Evolutionary conservation across 2,329 filamentous ascomycete species (phyloP), one percentile per base, ranked within the genome.

Genomic region (Bipolaris sorokiniana): DNA sequence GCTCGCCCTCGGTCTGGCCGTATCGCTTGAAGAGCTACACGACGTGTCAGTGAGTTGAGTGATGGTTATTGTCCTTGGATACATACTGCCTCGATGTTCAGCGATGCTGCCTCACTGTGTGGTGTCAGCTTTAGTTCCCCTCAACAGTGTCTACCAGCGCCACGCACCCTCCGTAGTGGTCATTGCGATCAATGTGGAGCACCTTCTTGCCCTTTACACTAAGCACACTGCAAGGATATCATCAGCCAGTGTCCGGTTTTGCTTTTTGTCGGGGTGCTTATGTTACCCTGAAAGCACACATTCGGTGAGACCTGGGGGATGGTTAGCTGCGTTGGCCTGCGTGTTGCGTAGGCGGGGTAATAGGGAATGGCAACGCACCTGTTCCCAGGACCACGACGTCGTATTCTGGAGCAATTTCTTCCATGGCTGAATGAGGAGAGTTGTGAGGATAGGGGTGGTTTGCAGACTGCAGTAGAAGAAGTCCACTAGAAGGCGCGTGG

Each of bases 171-270:
- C 95, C 95, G 76, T 97, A 98, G 83, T 98, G 93, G 78, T 96
- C 92, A 78, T 98, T 98, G 77, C 93, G 90, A 82, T 98, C 95
- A 78, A 99, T 97, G 83, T 99, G 95, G 66, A 99, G 86, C 75
- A 99, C 95, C 84, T 98, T 98, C 85, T 96, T 94, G 79, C 94
- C 94, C 85, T 98, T 97, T 73, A 98, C 94, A 83, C 92, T 97
- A 77, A 98, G 83, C 61, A 99, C 93, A 80, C 93, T 92, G 72
- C 65, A 54, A 37, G 31, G 26, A 38, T 47, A 69, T 71, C 40
- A 68, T 71, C 40, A 70, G 65, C 20, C 54, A 18, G 18, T n/a
- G 36, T 20, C 18, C 49, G 18, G 18, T 26, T 26, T 46, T 44
- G 44, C 28, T 46, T 34, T 36, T 36, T 33, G 22, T 15, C 11